Conservation (phyloP, 1,284 basidiomycete species). For the Pholiota adiposa region DNA sequence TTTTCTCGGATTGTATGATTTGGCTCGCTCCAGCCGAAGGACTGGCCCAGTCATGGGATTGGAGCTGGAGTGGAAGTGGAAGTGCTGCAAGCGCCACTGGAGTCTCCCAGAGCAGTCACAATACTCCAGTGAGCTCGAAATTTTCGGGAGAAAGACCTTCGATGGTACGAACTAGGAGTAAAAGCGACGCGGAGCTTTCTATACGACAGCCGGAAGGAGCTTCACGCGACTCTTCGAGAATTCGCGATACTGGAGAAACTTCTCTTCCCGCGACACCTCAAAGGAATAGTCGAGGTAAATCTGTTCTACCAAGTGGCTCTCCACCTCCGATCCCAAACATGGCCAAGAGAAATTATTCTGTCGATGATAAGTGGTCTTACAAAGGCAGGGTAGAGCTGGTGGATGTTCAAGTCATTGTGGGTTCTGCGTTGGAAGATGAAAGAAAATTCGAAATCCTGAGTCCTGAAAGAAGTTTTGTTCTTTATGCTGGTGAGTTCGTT, state of each 20-base stretch:
- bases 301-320: neutral
- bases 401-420: slow-evolving; percentile 76
- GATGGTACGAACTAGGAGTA: slow-evolving; percentile 55
- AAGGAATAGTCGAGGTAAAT: neutral
- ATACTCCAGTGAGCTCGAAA: slow-evolving; percentile 12
- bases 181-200: slow-evolving; percentile 62
- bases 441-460: slow-evolving; percentile 74
- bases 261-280: neutral
- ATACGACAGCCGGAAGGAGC: slow-evolving; percentile 1
- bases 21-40: slow-evolving; percentile 69
- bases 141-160: slow-evolving; percentile 21
- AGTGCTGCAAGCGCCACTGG: slow-evolving; percentile 21
- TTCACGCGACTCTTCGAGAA: neutral
- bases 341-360: slow-evolving; percentile 42
- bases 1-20: slow-evolving; percentile 82
- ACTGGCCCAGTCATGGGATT: slow-evolving; percentile 33
- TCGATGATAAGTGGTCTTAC: slow-evolving; percentile 69
- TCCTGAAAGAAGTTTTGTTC: slow-evolving; percentile 76
- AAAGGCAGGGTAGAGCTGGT: slow-evolving; percentile 72
- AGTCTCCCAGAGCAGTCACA: slow-evolving; percentile 22
- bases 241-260: neutral
- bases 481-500: slow-evolving; percentile 63
- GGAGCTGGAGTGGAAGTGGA: slow-evolving; percentile 38
- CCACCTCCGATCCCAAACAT: slow-evolving; percentile 38
- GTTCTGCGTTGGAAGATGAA: slow-evolving; percentile 52